Conservation (phyloP, 169 alveolate species). For the Plasmodium inui region DNA sequence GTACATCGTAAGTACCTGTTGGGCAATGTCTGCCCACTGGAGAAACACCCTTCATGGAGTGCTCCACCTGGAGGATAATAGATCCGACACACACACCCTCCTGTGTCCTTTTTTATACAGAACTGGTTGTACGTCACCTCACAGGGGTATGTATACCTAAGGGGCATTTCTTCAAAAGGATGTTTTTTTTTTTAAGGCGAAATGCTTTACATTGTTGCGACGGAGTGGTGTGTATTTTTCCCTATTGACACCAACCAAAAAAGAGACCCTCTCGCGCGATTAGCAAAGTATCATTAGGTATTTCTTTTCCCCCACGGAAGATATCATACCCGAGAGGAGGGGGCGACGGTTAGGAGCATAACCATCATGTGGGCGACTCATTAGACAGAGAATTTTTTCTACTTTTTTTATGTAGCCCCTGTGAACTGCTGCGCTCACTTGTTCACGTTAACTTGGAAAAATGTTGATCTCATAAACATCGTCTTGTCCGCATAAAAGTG, state of each 20-base stretch:
- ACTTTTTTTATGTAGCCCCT: background rate
- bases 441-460: background rate
- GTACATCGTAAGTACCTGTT: background rate
- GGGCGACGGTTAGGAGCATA: background rate
- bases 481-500: background rate
- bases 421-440: background rate
- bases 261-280: background rate
- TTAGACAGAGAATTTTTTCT: background rate
- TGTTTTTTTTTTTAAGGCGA: background rate
- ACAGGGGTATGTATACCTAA: background rate
- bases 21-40: background rate
- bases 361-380: background rate
- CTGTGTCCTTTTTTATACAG: background rate
- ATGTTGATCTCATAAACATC: background rate
- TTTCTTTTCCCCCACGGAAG: background rate
- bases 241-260: background rate
- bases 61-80: background rate
- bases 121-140: background rate
- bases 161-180: background rate
- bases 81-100: no score
- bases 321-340: background rate
- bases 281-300: background rate
- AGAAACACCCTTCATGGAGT: background rate
- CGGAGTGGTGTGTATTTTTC: background rate
- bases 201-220: background rate